Percentiles rank a stretch among this genome's conserved stretches.
Evolutionary conservation across 176 grass and related monocot genomes (phyloP).

Genomic region (Oryza australiensis): DNA sequence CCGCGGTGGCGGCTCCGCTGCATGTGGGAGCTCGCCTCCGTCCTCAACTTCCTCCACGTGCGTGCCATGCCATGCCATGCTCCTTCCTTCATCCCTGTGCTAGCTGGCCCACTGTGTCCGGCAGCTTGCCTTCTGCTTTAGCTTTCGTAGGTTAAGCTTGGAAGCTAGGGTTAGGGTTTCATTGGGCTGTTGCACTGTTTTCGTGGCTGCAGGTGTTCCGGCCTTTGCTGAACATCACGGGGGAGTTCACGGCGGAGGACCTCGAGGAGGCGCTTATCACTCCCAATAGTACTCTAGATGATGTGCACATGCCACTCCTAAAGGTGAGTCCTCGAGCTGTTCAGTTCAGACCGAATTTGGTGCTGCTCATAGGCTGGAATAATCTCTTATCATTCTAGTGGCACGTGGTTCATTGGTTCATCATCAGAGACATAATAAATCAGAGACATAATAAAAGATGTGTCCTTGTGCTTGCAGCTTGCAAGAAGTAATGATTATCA

Average conservation of each 20-base stretch:
- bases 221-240: constrained; percentile 70
- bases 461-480: not conserved
- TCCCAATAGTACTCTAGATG: constrained; percentile 71
- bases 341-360: not conserved
- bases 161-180: constrained; percentile 44
- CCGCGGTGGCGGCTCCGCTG: constrained; percentile 76
- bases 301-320: constrained; percentile 95
- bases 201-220: constrained; percentile 70
- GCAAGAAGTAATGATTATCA: not conserved
- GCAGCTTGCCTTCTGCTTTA: constrained; percentile 3
- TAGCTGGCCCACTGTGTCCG: not conserved
- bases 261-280: constrained; percentile 83
- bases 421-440: not conserved
- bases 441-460: not conserved
- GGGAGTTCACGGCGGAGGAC: constrained; percentile 88
- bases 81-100: not conserved
- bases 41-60: constrained; percentile 99
- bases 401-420: not conserved
- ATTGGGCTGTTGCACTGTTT: constrained; percentile 30
- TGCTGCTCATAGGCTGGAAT: not conserved
- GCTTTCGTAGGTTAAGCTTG: not conserved
- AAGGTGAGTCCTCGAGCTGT: constrained; percentile 52
- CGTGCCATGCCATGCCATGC: not conserved
- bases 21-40: constrained; percentile 96
- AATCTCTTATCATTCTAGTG: not conserved